These are phyloP conservation scores for Knoxdaviesia proteae DNA, from an alignment of 2,329 filamentous ascomycete genomes.

Conservation along the genomic window DNA sequence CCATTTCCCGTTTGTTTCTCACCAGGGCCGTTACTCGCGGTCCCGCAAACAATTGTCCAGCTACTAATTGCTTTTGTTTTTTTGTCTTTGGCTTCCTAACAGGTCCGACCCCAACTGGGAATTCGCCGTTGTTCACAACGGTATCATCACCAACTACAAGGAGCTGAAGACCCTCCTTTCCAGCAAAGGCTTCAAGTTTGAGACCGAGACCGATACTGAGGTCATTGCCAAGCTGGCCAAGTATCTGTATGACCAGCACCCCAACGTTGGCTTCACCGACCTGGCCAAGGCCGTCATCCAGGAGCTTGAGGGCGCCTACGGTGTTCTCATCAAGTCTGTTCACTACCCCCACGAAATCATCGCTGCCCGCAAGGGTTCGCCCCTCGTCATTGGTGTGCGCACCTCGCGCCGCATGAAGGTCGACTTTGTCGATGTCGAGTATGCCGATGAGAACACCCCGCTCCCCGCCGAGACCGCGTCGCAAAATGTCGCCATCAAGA, in stretches of 20 bases:
- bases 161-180: conserved; percentile 85
- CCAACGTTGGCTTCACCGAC: conserved; percentile 85
- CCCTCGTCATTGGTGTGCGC: conserved; percentile 84
- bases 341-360: conserved; percentile 97
- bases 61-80: too few relatives aligned
- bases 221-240: conserved; percentile 98
- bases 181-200: conserved; percentile 92
- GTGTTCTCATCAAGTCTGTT: conserved; percentile 91
- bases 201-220: conserved; percentile 98
- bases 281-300: conserved; percentile 95
- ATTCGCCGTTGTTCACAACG: conserved; percentile 96
- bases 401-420: conserved; percentile 99
- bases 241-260: conserved; percentile 91
- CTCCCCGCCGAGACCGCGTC: conserved; percentile 86
- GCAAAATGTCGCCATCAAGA: conserved; percentile 93
- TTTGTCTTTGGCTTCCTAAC: not conserved
- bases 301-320: conserved; percentile 94
- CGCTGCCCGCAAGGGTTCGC: conserved; percentile 94
- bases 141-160: conserved; percentile 99
- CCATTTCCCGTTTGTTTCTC: too few relatives aligned
- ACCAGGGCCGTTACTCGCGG: too few relatives aligned
- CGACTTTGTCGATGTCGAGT: conserved; percentile 98
- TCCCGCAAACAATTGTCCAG: too few relatives aligned
- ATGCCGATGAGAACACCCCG: conserved; percentile 62
- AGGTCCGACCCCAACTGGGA: conserved; percentile 92